Evolutionary conservation across 441 rosid species (phyloP).

Genomic region (Adansonia rubrostipa): DNA sequence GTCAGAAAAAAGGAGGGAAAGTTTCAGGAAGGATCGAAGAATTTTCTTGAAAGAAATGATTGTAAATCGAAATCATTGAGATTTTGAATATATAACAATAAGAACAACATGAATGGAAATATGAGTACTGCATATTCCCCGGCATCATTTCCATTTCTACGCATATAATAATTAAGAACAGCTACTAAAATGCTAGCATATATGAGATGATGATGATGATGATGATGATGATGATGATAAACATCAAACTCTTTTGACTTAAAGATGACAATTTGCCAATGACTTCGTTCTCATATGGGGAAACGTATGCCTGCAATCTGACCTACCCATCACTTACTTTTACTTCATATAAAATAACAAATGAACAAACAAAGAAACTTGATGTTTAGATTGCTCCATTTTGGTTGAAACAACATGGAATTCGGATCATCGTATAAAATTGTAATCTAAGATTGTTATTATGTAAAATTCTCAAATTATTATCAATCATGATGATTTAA

Average conservation of each 20-base stretch:
- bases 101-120: neutral
- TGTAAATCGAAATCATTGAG: conserved; percentile 13
- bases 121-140: neutral
- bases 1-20: neutral
- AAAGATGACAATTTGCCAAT: neutral
- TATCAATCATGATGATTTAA: too few relatives aligned
- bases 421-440: too few relatives aligned
- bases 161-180: neutral
- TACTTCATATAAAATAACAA: too few relatives aligned
- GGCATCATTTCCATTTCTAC: neutral
- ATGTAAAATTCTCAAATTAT: too few relatives aligned
- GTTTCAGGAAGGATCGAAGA: conserved; percentile 21
- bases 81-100: conserved; percentile 5
- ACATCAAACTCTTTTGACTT: neutral
- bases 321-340: neutral
- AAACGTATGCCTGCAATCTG: neutral
- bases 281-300: neutral
- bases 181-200: neutral
- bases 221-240: neutral
- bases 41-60: conserved; percentile 22
- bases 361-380: too few relatives aligned
- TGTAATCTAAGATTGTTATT: too few relatives aligned
- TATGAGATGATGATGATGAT: neutral
- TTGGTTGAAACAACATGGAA: too few relatives aligned
- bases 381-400: too few relatives aligned